Evolutionary conservation across 2,329 filamentous ascomycete species (phyloP).

Genomic region (Uncinocarpus reesii): DNA sequence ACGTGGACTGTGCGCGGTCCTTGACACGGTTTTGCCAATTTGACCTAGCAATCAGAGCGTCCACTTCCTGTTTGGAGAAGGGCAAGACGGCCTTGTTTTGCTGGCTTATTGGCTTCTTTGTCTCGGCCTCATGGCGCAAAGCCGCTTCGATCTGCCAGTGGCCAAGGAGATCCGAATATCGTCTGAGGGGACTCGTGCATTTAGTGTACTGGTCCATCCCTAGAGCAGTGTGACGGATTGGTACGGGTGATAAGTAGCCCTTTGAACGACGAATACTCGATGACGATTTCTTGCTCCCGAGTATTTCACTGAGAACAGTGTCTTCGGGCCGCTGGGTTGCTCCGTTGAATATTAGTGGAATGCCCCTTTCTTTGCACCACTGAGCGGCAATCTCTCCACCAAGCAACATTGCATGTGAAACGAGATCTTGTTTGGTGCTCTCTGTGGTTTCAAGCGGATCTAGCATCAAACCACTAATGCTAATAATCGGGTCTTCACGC

Average conservation of each 20-base stretch:
- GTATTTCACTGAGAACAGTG: constrained; percentile 3
- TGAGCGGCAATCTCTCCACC: constrained; percentile 42
- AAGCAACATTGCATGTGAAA: constrained; percentile 46
- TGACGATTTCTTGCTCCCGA: constrained; percentile 27
- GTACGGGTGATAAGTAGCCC: constrained; percentile 38
- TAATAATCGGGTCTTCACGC: constrained; percentile 37
- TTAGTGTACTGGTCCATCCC: constrained; percentile 47
- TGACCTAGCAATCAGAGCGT: constrained; percentile 39
- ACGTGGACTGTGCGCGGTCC: constrained; percentile 30
- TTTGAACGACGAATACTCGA: constrained; percentile 21
- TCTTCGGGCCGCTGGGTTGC: constrained; percentile 25
- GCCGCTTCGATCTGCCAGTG: constrained; percentile 58
- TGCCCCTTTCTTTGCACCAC: constrained; percentile 44
- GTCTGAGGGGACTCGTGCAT: constrained; percentile 51
- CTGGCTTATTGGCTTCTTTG: constrained; percentile 35
- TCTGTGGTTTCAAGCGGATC: constrained; percentile 33
- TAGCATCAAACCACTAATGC: constrained; percentile 21
- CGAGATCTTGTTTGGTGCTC: constrained; percentile 31
- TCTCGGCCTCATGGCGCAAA: constrained; percentile 45
- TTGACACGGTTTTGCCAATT: constrained; percentile 35
- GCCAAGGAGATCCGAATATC: constrained; percentile 50
- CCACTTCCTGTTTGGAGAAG: constrained; percentile 41
- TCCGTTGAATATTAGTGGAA: constrained; percentile 44
- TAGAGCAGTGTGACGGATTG: constrained; percentile 42
- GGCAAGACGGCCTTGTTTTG: constrained; percentile 35